Evolutionary conservation across 1,284 basidiomycete genomes (phyloP).

Genomic region (Ustilago sp.): DNA sequence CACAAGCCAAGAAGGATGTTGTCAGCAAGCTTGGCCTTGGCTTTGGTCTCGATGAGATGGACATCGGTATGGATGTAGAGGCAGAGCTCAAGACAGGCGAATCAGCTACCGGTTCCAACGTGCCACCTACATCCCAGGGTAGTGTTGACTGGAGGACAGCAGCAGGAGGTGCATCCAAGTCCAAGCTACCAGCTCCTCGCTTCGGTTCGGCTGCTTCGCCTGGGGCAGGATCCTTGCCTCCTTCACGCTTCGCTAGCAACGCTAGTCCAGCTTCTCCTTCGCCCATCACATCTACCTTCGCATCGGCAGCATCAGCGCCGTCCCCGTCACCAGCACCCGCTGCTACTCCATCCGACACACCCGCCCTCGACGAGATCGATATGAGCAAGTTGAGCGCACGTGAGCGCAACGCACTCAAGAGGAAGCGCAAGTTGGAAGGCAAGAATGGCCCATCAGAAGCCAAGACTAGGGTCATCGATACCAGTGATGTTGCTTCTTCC

Average conservation of each 20-base stretch:
- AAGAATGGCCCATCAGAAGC: constrained; percentile 53
- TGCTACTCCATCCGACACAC: constrained; percentile 23
- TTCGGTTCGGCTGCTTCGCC: constrained; percentile 24
- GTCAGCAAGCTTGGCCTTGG: constrained; percentile 73
- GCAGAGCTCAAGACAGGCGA: constrained; percentile 63
- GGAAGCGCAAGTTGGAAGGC: constrained; percentile 89
- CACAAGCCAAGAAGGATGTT: constrained; percentile 81
- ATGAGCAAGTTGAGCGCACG: constrained; percentile 74
- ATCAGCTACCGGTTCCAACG: constrained; percentile 9
- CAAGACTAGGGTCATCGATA: constrained; percentile 63
- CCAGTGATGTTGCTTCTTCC: constrained; percentile 71
- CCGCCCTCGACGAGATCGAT: constrained; percentile 55
- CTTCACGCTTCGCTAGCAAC: constrained; percentile 28
- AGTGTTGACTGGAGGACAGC: constrained; percentile 52
- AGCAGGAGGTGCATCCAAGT: constrained; percentile 31
- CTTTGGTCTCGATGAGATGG: constrained; percentile 79
- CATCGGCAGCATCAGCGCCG: constrained; percentile 21
- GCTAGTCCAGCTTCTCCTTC: constrained; percentile 29
- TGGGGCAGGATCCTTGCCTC: constrained; percentile 18
- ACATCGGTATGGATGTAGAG: constrained; percentile 71
- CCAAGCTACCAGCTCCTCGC: constrained; percentile 41
- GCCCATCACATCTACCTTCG: constrained; percentile 24
- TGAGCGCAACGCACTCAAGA: constrained; percentile 88
- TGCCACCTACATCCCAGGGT: constrained; percentile 27
- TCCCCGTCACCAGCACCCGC: constrained; percentile 27